Conservation (phyloP, 164 flowering plant species). For the Umbilicus rupestris region DNA sequence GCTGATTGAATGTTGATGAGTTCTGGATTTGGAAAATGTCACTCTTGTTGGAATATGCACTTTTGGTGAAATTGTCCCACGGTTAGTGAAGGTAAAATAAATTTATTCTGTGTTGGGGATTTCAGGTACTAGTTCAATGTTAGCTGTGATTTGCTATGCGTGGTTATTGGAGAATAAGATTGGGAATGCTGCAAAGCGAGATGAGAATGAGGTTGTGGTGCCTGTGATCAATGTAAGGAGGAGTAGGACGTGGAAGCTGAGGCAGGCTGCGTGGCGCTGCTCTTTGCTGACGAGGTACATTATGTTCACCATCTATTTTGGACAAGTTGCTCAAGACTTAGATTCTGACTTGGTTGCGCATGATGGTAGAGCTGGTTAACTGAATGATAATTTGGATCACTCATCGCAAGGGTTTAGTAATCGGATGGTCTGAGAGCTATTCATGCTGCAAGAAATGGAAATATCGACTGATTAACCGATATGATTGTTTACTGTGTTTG, state of each 20-base stretch:
- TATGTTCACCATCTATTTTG: neutral
- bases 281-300: slow-evolving; percentile 62
- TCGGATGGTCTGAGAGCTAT: neutral
- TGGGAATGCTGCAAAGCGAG: slow-evolving; percentile 17
- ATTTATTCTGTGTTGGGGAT: neutral
- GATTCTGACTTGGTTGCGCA: neutral
- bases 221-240: slow-evolving; percentile 65
- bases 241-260: slow-evolving; percentile 53
- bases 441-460: neutral
- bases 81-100: too few species aligned
- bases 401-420: neutral
- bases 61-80: too few species aligned
- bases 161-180: slow-evolving; percentile 45
- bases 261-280: slow-evolving; percentile 61
- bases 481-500: neutral
- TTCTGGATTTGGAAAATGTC: neutral
- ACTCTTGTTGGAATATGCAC: too few species aligned
- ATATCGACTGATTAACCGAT: neutral
- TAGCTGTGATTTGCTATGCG: slow-evolving; percentile 60
- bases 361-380: neutral
- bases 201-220: slow-evolving; percentile 30
- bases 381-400: neutral
- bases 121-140: slow-evolving; percentile 65
- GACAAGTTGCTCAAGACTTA: neutral
- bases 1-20: neutral